Evolutionary conservation across 768 basidiomycete genomes (phyloP).

Genomic region (Trametes punicea): DNA sequence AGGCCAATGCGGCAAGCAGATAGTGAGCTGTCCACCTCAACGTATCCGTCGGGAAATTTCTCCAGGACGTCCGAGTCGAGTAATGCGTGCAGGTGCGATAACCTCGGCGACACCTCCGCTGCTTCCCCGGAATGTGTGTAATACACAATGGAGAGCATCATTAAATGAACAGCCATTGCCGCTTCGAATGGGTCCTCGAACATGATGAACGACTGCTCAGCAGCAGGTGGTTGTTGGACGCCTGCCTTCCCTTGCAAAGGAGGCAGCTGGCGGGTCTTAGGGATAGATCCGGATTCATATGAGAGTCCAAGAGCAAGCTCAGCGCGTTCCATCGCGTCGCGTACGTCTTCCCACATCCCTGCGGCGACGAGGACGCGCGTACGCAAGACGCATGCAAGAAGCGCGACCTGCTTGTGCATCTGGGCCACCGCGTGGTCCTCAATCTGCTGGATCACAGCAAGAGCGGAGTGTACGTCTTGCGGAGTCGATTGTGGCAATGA

Average conservation of each 20-base stretch:
- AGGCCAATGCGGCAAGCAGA: not conserved
- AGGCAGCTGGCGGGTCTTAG: constrained; percentile 20
- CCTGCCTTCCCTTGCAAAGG: not conserved
- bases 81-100: constrained; percentile 60
- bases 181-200: constrained; percentile 36
- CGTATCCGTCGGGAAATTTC: constrained; percentile 36
- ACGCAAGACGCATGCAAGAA: constrained; percentile 53
- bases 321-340: constrained; percentile 42
- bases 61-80: constrained; percentile 57
- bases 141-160: constrained; percentile 60
- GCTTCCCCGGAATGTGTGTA: constrained; percentile 58
- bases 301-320: constrained; percentile 50
- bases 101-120: constrained; percentile 43
- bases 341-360: constrained; percentile 52
- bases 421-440: constrained; percentile 31
- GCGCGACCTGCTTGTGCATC: constrained; percentile 41
- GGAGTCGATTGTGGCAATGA: constrained; percentile 19
- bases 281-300: constrained; percentile 25
- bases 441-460: constrained; percentile 33
- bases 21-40: constrained; percentile 31
- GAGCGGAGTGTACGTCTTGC: constrained; percentile 30
- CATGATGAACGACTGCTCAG: constrained; percentile 24
- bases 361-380: constrained; percentile 54
- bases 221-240: not conserved
- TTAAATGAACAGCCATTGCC: constrained; percentile 51